Percentiles rank a stretch among this genome's conserved stretches.
These are phyloP conservation scores for Jatropha podagrica DNA, from an alignment of 441 rosid species.

Conservation along the genomic window DNA sequence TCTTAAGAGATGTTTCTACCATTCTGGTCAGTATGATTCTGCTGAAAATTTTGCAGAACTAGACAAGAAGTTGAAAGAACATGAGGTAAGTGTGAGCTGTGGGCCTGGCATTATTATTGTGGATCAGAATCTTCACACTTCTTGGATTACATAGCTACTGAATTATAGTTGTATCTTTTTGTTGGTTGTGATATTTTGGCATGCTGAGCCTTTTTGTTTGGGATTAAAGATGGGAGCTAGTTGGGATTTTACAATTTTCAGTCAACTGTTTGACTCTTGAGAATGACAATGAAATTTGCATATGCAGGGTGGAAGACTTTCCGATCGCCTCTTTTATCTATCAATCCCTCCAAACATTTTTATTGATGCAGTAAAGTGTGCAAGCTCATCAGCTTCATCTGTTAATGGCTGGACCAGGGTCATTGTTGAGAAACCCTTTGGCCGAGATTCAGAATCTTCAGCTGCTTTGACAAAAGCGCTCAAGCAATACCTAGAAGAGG, in stretches of 20 bases:
- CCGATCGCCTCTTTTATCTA: conserved; percentile 86
- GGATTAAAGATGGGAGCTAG: neutral
- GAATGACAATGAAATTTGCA: conserved; percentile 15
- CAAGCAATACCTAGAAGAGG: conserved; percentile 74
- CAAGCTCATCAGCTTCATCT: conserved; percentile 84
- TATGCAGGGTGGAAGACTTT: conserved; percentile 66
- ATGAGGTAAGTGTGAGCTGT: conserved; percentile 53
- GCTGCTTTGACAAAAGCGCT: conserved; percentile 82
- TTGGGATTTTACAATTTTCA: neutral
- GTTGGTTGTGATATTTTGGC: neutral
- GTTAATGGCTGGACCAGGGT: conserved; percentile 92
- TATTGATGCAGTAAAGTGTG: conserved; percentile 79
- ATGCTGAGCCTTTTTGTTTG: neutral
- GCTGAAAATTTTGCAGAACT: conserved; percentile 66
- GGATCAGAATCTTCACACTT: neutral
- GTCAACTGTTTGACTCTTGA: neutral
- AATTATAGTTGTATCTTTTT: neutral
- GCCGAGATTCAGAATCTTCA: conserved; percentile 85
- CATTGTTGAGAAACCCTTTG: conserved; percentile 97
- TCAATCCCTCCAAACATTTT: conserved; percentile 94
- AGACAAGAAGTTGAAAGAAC: conserved; percentile 74
- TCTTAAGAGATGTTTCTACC: conserved; percentile 91
- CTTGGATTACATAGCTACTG: neutral
- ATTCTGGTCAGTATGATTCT: conserved; percentile 89
- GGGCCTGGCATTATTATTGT: neutral